Evolutionary conservation across 768 basidiomycete genomes (phyloP).

Genomic region (Leccinum truebloodii): DNA sequence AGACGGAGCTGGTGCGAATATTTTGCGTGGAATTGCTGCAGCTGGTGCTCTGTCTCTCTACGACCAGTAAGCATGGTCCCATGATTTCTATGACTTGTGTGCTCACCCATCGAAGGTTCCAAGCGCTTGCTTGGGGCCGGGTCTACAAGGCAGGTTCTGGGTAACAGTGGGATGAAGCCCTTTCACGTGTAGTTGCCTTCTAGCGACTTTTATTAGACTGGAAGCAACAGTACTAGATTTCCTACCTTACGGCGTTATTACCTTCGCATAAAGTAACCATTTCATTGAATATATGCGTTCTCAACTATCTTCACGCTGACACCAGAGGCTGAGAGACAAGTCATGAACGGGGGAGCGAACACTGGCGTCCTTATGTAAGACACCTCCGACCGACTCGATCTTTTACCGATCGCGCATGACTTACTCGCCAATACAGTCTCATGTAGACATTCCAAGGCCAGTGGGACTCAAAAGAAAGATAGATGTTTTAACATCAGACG

Average conservation of each 20-base stretch:
- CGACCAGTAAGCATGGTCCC: slow-evolving; percentile 45
- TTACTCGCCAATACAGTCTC: slow-evolving; percentile 17
- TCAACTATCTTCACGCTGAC: not conserved
- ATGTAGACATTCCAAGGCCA: slow-evolving; percentile 16
- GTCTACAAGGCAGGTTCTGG: slow-evolving; percentile 51
- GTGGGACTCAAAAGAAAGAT: slow-evolving; percentile 13
- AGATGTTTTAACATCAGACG: slow-evolving; percentile 10
- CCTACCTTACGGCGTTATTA: not conserved
- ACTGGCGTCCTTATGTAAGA: not conserved
- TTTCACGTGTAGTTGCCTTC: not conserved
- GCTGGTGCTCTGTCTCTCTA: slow-evolving; percentile 60
- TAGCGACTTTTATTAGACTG: not conserved
- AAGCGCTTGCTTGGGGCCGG: slow-evolving; percentile 55
- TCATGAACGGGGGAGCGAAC: too few relatives aligned
- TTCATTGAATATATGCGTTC: not conserved
- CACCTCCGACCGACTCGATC: not conserved
- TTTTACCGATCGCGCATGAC: slow-evolving; percentile 27
- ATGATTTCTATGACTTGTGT: not conserved
- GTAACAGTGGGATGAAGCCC: slow-evolving; percentile 4
- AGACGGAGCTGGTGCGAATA: slow-evolving; percentile 62
- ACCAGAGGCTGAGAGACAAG: not conserved
- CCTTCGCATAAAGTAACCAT: not conserved
- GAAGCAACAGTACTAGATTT: not conserved
- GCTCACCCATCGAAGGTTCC: slow-evolving; percentile 35
- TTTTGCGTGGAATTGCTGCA: slow-evolving; percentile 52